These are phyloP conservation scores for Coemansia sp. DNA, from an alignment of 192 early-diverging fungal genomes.

Conservation along the genomic window DNA sequence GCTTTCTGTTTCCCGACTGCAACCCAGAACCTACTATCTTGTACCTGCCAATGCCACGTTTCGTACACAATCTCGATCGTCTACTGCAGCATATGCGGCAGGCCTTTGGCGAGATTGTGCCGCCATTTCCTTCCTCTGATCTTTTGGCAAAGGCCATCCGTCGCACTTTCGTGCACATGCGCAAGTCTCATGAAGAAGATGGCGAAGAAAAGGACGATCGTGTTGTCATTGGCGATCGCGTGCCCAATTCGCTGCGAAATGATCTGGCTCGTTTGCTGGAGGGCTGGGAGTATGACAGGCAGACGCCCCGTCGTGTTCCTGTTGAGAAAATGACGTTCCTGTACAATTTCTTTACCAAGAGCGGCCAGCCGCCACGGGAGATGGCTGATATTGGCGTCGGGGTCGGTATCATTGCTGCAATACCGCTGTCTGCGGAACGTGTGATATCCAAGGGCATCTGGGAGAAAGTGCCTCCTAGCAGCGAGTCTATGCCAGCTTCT, in stretches of 20 bases:
- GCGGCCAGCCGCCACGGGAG: slow-evolving; percentile 22
- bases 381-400: slow-evolving; percentile 48
- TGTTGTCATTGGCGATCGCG: slow-evolving; percentile 20
- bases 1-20: slow-evolving; percentile 50
- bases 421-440: slow-evolving; percentile 35
- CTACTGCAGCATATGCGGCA: slow-evolving; percentile 43
- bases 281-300: slow-evolving; percentile 45
- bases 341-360: slow-evolving; percentile 42
- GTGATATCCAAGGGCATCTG: slow-evolving; percentile 36
- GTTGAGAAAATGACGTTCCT: slow-evolving; percentile 39
- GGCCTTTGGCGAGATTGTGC: slow-evolving; percentile 38
- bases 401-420: slow-evolving; percentile 29
- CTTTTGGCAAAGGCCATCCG: slow-evolving; percentile 35
- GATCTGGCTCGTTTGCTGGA: slow-evolving; percentile 36
- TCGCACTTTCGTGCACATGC: slow-evolving; percentile 40
- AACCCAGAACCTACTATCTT: slow-evolving; percentile 47
- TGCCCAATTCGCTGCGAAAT: slow-evolving; percentile 27
- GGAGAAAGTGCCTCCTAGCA: slow-evolving; percentile 1
- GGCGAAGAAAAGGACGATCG: slow-evolving; percentile 2
- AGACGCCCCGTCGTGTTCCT: slow-evolving; percentile 34
- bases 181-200: slow-evolving; percentile 9
- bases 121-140: slow-evolving; percentile 35
- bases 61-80: slow-evolving; percentile 45
- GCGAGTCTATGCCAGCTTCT: neutral
- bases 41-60: slow-evolving; percentile 49